phyloP scores from a whole-genome alignment of 352 stramenopile genomes.

The Globisporangium mamillatum region DNA sequence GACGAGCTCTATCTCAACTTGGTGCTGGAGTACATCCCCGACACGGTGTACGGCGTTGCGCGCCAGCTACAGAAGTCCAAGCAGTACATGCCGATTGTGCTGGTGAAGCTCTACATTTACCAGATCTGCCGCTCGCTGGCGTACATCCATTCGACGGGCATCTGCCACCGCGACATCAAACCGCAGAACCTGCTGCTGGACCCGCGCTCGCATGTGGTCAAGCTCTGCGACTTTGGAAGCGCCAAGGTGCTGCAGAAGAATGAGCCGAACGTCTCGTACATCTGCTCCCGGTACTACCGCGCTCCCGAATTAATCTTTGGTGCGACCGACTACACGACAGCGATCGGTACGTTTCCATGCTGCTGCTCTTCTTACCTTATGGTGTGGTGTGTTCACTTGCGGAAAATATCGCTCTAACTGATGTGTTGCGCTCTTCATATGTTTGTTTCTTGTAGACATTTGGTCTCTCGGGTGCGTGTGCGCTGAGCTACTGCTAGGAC shows the following conservation, averaged over 20 bases:
- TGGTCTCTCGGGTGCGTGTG: slow-evolving; percentile 98
- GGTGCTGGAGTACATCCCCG: slow-evolving; percentile 99
- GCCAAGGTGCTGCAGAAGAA: slow-evolving; percentile 94
- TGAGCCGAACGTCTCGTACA: slow-evolving; percentile 99
- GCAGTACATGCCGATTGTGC: slow-evolving; percentile 94
- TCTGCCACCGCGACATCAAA: slow-evolving; percentile 99
- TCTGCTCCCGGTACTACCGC: slow-evolving; percentile 99
- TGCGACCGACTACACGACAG: slow-evolving; percentile 99
- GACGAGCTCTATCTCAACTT: slow-evolving; percentile 99
- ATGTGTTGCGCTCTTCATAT: not conserved
- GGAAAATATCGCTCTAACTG: not conserved
- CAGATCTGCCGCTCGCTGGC: slow-evolving; percentile 97
- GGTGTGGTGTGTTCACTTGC: not conserved
- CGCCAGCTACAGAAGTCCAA: slow-evolving; percentile 96
- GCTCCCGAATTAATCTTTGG: slow-evolving; percentile 99
- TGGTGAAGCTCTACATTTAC: slow-evolving; percentile 99
- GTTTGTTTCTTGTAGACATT: slow-evolving; percentile 78
- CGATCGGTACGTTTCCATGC: slow-evolving; percentile 77
- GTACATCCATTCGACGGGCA: slow-evolving; percentile 97
- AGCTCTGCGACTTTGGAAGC: slow-evolving; percentile 99
- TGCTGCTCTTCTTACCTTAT: not conserved
- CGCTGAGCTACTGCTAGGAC: slow-evolving; percentile 96
- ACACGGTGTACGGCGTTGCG: slow-evolving; percentile 98
- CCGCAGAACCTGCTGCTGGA: slow-evolving; percentile 99
- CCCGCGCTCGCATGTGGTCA: slow-evolving; percentile 95